phyloP scores from a whole-genome alignment of 2,329 filamentous ascomycete genomes.

The Colletotrichum graminicola region DNA sequence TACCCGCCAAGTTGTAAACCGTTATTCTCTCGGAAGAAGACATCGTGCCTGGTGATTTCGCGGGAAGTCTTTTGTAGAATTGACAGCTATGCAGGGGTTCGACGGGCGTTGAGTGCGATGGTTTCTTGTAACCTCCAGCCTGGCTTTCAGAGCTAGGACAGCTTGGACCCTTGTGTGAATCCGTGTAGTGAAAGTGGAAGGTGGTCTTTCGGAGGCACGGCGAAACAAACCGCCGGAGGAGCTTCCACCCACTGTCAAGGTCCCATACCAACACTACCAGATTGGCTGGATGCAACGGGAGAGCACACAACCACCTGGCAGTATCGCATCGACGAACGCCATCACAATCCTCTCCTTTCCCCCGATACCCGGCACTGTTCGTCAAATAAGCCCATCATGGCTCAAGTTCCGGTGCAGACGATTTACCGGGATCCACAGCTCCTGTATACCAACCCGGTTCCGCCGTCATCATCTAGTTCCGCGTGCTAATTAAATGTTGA shows the following conservation, averaged over 20 bases:
- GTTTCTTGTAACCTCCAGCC: conserved; percentile 41
- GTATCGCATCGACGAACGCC: conserved; percentile 22
- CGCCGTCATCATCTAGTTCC: conserved; percentile 40
- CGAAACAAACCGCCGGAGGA: conserved; percentile 43
- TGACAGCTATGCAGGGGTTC: background rate
- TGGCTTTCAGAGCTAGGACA: conserved; percentile 38
- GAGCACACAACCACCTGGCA: conserved; percentile 21
- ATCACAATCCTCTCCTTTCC: background rate
- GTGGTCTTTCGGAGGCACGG: conserved; percentile 44
- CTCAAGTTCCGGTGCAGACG: conserved; percentile 87
- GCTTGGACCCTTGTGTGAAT: conserved; percentile 39
- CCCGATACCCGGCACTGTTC: conserved; percentile 12
- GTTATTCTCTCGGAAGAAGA: conserved; percentile 69
- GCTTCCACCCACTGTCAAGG: conserved; percentile 11
- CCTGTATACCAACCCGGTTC: conserved; percentile 74
- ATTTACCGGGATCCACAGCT: conserved; percentile 98
- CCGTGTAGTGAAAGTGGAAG: conserved; percentile 40
- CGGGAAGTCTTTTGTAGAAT: background rate
- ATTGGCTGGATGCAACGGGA: conserved; percentile 15
- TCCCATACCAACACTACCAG: conserved; percentile 3
- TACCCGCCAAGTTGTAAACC: conserved; percentile 76
- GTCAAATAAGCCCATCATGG: conserved; percentile 69
- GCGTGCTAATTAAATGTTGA: conserved; percentile 11
- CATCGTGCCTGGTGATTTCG: conserved; percentile 48
- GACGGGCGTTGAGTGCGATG: conserved; percentile 21